Evolutionary conservation across 352 stramenopile genomes (phyloP).

Genomic region (Globisporangium alternatum): DNA sequence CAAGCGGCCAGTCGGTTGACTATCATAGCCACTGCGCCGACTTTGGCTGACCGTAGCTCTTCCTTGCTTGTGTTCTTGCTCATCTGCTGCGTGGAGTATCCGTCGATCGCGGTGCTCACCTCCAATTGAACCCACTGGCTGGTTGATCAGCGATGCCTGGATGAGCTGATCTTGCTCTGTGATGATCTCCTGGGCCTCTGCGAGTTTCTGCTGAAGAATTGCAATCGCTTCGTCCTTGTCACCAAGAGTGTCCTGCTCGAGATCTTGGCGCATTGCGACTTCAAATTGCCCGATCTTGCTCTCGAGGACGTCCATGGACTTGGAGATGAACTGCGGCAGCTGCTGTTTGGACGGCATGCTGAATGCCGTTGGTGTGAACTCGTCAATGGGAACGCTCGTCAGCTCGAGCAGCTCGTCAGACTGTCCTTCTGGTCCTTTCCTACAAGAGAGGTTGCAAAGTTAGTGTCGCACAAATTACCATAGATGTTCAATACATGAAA

Average conservation of each 20-base stretch:
- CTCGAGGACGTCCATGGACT: slow-evolving; percentile 43
- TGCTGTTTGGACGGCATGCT: slow-evolving; percentile 62
- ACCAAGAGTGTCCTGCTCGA: slow-evolving; percentile 26
- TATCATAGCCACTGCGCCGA: background rate
- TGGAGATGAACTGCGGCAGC: slow-evolving; percentile 47
- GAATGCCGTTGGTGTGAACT: slow-evolving; percentile 63
- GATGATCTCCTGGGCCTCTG: slow-evolving; percentile 60
- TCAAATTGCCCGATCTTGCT: slow-evolving; percentile 57
- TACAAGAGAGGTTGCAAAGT: slow-evolving; percentile 7
- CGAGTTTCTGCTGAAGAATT: slow-evolving; percentile 59
- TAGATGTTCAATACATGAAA: background rate
- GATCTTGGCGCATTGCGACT: slow-evolving; percentile 49
- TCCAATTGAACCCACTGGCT: slow-evolving; percentile 4
- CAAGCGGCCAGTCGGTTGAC: no score
- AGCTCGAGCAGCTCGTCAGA: slow-evolving; percentile 49
- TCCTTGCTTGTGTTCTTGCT: background rate
- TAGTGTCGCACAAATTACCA: background rate
- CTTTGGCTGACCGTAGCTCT: background rate
- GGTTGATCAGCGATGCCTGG: slow-evolving; percentile 46
- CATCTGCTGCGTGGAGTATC: background rate
- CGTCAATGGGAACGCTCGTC: slow-evolving; percentile 51
- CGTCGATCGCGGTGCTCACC: background rate
- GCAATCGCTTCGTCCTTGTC: slow-evolving; percentile 27
- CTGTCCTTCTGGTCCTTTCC: slow-evolving; percentile 40
- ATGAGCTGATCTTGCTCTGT: slow-evolving; percentile 67